These are phyloP conservation scores for Scalesia atractyloides DNA, from an alignment of 129 eudicot species.

Conservation along the genomic window DNA sequence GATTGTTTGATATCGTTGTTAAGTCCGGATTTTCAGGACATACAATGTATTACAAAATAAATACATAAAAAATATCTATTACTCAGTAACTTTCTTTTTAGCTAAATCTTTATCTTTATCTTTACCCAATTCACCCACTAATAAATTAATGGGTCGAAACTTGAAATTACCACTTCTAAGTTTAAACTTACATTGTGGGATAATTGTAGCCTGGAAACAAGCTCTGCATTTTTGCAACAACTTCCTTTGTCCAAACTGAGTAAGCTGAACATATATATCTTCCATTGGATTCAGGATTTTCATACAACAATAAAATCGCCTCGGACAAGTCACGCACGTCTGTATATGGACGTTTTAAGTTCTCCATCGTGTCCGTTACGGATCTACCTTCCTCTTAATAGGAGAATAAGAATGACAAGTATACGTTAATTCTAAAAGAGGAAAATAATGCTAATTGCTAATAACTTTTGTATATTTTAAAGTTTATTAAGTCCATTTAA, in stretches of 20 bases:
- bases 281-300: conserved; percentile 45
- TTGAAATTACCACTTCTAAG: not conserved
- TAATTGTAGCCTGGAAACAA: conserved; percentile 41
- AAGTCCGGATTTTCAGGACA: too few relatives aligned
- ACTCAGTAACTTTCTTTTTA: too few relatives aligned
- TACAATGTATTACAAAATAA: too few relatives aligned
- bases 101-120: too few relatives aligned
- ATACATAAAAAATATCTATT: too few relatives aligned
- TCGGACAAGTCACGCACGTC: conserved; percentile 44
- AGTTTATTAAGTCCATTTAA: too few relatives aligned
- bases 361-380: conserved; percentile 11
- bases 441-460: not conserved
- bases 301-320: conserved; percentile 40
- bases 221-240: conserved; percentile 41
- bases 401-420: not conserved
- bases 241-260: conserved; percentile 11
- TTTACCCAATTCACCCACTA: too few relatives aligned
- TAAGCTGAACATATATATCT: conserved; percentile 47
- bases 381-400: conserved; percentile 33
- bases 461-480: not conserved
- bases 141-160: not conserved
- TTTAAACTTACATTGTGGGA: conserved; percentile 41
- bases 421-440: not conserved
- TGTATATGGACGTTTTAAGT: conserved; percentile 18
- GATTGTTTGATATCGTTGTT: too few relatives aligned